Base-by-base conservation (phyloP, 2,329 filamentous ascomycete species). In the Sporothrix pallida region DNA sequence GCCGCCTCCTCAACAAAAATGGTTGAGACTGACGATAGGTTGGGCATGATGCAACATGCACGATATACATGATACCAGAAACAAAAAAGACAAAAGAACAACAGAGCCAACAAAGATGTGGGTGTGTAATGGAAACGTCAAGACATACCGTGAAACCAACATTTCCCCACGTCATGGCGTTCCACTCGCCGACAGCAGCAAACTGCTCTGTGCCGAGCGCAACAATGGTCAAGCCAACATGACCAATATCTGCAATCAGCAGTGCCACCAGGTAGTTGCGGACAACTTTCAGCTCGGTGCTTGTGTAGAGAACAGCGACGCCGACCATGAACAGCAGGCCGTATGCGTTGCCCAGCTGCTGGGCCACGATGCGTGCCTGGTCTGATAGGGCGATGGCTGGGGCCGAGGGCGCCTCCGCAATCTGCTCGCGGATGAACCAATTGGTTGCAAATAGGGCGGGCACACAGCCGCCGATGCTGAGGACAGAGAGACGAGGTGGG, bases 141-240 rank as follows among this genome's bases (percentile, higher is more conserved):
- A 20, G 17, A 71, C 42, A 68, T 52, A 90, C 87, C 37, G 91
- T 93, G 69, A 86, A 85, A 8, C 87, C 90, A 75, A 94, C 85
- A 78, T 94, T 94, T 2, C 92, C 92, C 88, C 89, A 92, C n/a
- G 90, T 87, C 84, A 91, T 87, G 48, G 86, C 83, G 79, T 93
- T 93, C 92, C 92, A 94, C 26, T 80, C 82, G 4, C 78, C 81
- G 12, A 91, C 81, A 76, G 89, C 85, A 62, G 87, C 75, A 65
- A 88, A 85, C 48, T 82, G 82, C 10, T 87, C 84, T 79, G 83
- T 84, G 9, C 90, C 91, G 75, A 93, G 83, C 7, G 85, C 86
- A 78, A 83, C 82, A 74, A 87, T 88, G 20, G 88, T 91, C 75
- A 90, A 84, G 69, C 85, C 88, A 37, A 94, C 82, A 79, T 94